phyloP scores from a whole-genome alignment of 306 rosid genomes.

The Argentina anserina region DNA sequence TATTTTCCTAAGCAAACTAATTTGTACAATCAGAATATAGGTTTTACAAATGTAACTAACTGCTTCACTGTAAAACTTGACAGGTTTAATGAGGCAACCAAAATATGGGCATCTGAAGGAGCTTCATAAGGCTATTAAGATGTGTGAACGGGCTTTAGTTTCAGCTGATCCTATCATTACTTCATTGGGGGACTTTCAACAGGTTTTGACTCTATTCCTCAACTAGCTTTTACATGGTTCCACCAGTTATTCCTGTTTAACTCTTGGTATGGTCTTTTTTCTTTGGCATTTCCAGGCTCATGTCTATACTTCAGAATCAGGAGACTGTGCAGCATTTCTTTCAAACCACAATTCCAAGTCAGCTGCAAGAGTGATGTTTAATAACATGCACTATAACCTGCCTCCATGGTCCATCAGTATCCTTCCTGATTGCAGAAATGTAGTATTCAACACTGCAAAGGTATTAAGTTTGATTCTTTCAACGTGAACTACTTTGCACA shows the following conservation, averaged over 20 bases:
- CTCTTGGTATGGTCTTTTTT: slow-evolving; percentile 18
- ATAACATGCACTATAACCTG: slow-evolving; percentile 90
- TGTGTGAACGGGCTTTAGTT: slow-evolving; percentile 75
- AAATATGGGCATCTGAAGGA: slow-evolving; percentile 96
- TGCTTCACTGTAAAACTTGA: slow-evolving; percentile 18
- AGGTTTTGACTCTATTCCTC: slow-evolving; percentile 43
- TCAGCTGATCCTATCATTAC: slow-evolving; percentile 83
- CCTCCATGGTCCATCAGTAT: slow-evolving; percentile 99
- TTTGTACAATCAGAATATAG: not conserved
- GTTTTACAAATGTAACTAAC: slow-evolving; percentile 15
- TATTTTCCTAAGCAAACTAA: not conserved
- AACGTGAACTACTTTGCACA: not conserved
- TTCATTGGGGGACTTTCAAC: slow-evolving; percentile 83
- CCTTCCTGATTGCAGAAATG: slow-evolving; percentile 95
- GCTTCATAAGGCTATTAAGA: slow-evolving; percentile 82
- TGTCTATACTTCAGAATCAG: slow-evolving; percentile 74
- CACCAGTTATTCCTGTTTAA: slow-evolving; percentile 26
- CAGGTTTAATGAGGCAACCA: slow-evolving; percentile 93
- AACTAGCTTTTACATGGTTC: slow-evolving; percentile 1
- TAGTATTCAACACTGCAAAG: slow-evolving; percentile 89
- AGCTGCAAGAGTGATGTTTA: slow-evolving; percentile 84
- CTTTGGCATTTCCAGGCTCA: slow-evolving; percentile 56
- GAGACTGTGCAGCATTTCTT: slow-evolving; percentile 91
- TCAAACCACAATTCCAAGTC: slow-evolving; percentile 70
- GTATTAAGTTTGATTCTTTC: slow-evolving; percentile 29